Conservation (phyloP, 169 alveolate genomes). For the Plasmodium knowlesi region DNA sequence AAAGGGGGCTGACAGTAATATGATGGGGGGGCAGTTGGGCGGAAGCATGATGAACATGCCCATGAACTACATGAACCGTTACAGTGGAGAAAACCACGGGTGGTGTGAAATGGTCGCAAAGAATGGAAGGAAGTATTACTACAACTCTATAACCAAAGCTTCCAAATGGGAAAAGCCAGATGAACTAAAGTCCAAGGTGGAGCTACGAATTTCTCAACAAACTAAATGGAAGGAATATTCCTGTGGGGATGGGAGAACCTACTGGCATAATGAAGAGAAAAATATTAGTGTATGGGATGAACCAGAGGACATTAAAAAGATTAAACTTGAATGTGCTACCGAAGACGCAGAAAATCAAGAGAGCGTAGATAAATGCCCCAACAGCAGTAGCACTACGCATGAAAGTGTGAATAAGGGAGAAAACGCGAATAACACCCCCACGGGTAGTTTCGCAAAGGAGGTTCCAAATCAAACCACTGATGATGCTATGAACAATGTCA, state of each 20-base stretch:
- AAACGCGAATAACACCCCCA: background rate
- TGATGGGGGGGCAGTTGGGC: constrained; percentile 6
- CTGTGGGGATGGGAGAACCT: constrained; percentile 70
- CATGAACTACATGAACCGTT: constrained; percentile 15
- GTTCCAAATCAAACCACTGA: background rate
- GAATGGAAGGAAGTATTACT: constrained; percentile 87
- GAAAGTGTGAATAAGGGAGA: background rate
- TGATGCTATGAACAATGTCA: background rate
- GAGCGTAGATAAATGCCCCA: background rate
- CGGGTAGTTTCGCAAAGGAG: background rate
- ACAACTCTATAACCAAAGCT: constrained; percentile 81
- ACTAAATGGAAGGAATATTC: constrained; percentile 80
- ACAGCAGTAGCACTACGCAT: background rate
- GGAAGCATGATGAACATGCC: constrained; percentile 1
- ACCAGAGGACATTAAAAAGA: constrained; percentile 78
- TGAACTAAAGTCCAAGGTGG: constrained; percentile 82
- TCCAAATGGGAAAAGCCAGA: constrained; percentile 89
- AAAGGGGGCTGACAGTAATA: constrained; percentile 10
- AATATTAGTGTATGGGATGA: constrained; percentile 80
- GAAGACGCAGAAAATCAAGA: constrained; percentile 15
- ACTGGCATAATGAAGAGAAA: constrained; percentile 72
- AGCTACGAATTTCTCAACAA: constrained; percentile 70
- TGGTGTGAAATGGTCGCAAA: constrained; percentile 87
- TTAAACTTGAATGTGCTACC: constrained; percentile 66
- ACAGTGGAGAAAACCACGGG: constrained; percentile 48